Evolutionary conservation across 2,329 filamentous ascomycete genomes (phyloP).

Genomic region (Neoarthrinium moseri): DNA sequence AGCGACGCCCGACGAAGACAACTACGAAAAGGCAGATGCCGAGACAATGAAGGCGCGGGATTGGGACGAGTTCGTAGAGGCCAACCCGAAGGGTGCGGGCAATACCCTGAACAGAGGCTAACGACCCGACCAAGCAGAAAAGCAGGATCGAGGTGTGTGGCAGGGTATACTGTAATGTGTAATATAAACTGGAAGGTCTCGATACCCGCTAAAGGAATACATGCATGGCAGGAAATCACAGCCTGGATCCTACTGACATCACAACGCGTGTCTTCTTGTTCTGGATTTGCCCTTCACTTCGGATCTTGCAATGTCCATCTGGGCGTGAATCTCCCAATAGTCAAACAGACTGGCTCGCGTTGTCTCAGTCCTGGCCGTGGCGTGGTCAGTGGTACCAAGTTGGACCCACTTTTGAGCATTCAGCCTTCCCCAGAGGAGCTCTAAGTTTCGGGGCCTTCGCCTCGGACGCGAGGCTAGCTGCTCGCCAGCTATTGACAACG

Average conservation of each 20-base stretch:
- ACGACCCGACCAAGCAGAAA: background rate
- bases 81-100: slow-evolving; percentile 79
- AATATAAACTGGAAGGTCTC: background rate
- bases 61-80: slow-evolving; percentile 94
- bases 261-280: background rate
- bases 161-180: slow-evolving; percentile 2
- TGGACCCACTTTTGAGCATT: slow-evolving; percentile 4
- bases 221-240: no score
- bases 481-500: background rate
- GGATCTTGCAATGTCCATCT: background rate
- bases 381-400: background rate
- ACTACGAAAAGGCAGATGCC: slow-evolving; percentile 80
- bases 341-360: no score
- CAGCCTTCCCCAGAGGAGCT: slow-evolving; percentile 6
- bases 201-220: no score
- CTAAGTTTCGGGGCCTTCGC: background rate
- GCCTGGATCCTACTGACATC: no score
- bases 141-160: background rate
- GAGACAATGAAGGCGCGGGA: slow-evolving; percentile 91
- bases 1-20: slow-evolving; percentile 79
- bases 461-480: background rate
- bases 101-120: slow-evolving; percentile 79
- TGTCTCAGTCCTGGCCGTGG: no score
- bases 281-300: background rate
- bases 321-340: no score